phyloP scores from a whole-genome alignment of 106 monocot genomes.

The Dendrobium nobile region DNA sequence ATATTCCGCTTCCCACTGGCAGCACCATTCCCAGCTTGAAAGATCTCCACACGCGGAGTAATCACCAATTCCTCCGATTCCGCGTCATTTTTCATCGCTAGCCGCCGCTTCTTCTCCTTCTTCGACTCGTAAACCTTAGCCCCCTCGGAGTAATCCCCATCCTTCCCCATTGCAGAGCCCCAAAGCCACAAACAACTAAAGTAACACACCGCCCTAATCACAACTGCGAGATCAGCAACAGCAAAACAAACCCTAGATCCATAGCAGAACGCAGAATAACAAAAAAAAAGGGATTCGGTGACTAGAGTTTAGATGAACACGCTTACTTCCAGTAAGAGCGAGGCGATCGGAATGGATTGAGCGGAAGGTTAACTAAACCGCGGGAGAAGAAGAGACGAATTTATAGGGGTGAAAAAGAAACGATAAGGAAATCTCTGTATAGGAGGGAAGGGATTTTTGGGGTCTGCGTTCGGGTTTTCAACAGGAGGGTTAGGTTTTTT shows the following conservation, averaged over 20 bases:
- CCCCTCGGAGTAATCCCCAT: not conserved
- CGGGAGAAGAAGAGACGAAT: not conserved
- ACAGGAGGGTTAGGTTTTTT: not conserved
- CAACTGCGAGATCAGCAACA: not conserved
- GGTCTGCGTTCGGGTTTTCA: not conserved
- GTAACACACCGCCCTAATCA: not conserved
- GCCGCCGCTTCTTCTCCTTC: slow-evolving; percentile 6
- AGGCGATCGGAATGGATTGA: not conserved
- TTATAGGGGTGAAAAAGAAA: not conserved
- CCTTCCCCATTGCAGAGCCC: slow-evolving; percentile 9
- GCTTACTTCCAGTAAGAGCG: not conserved
- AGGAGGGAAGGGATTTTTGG: not conserved
- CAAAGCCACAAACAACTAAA: not conserved
- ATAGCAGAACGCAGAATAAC: not conserved
- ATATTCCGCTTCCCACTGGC: not conserved
- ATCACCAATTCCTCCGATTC: not conserved
- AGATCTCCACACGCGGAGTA: not conserved
- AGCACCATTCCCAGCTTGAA: not conserved
- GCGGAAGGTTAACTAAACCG: not conserved
- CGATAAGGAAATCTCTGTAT: not conserved
- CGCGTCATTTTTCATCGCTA: not conserved
- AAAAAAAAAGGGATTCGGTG: not conserved
- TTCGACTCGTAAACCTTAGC: not conserved
- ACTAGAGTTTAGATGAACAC: not conserved
- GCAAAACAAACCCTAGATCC: slow-evolving; percentile 1